Evolutionary conservation across 1,284 basidiomycete species (phyloP), one percentile per base, ranked within the genome.

Genomic region (Ustilago tritici): DNA sequence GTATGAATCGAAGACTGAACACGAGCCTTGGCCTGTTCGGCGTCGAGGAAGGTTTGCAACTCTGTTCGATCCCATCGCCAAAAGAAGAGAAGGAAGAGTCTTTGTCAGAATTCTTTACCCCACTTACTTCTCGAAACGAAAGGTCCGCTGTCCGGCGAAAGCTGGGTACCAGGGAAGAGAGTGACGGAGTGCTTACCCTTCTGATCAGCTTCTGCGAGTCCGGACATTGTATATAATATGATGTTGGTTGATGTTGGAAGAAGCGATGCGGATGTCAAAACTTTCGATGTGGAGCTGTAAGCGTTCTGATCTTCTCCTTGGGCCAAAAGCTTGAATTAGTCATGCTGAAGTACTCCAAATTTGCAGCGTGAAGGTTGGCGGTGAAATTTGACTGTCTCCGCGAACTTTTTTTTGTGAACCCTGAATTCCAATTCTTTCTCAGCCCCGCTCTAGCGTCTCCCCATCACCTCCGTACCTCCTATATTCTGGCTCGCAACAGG

Each of bases 11-110:
- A 86, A 28, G 87, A 88, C 84, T 96, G 92, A 43, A 95, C 85
- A 76, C 91, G 90, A 52, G 93, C 92, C 88, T 94, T 92, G 10
- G 92, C 91, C 87, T 96, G 94, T 87, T 97, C 93, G 76, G 91
- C 91, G 82, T 95, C 93, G 68, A 98, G 88, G 88, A 95, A 96
- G 36, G 89, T 86, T 61, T 91, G 88, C 65, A 98, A 90, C 87
- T 98, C 95, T 78, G 56, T 54, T 23, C 43, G 40, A 15, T 41
- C 7, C 40, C 43, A 19, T 28, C 12, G 35, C 56, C 10, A 41
- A 17, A 34, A 8, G 28, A n/a, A 11, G n/a, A 15, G 11, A 34
- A 59, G 31, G 23, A 52, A 50, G 23, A 7, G 12, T 50, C 7
- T 28, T 14, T 50, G 31, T 50, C 49, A 50, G 49, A 31, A 19